Percentiles rank a stretch among this genome's conserved stretches.
Conservation (phyloP, 2,329 filamentous ascomycete genomes). For the Eurotiales sp. region DNA sequence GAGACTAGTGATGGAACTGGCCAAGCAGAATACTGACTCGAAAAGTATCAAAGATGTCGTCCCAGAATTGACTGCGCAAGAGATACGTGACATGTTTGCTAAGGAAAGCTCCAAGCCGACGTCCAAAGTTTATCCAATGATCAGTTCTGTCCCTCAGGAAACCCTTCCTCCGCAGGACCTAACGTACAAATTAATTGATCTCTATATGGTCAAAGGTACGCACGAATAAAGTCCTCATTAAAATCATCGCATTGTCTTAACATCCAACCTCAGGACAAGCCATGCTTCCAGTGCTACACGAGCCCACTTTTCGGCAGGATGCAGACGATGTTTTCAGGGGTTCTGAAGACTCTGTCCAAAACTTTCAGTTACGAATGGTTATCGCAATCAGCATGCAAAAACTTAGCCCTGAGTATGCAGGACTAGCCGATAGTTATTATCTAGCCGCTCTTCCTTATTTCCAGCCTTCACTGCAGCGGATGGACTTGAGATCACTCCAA, state of each 20-base stretch:
- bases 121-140: conserved; percentile 82
- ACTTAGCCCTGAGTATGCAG: conserved; percentile 83
- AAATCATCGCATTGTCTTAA: not conserved
- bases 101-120: conserved; percentile 64
- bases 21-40: conserved; percentile 86
- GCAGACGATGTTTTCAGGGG: conserved; percentile 77
- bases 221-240: conserved; percentile 6
- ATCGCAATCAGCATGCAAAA: conserved; percentile 94
- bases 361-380: conserved; percentile 86
- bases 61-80: conserved; percentile 65
- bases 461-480: conserved; percentile 77
- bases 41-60: conserved; percentile 91
- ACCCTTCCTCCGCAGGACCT: conserved; percentile 70
- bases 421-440: conserved; percentile 91
- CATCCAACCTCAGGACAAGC: conserved; percentile 64
- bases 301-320: conserved; percentile 71
- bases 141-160: conserved; percentile 77
- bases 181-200: conserved; percentile 73
- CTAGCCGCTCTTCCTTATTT: conserved; percentile 81
- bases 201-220: conserved; percentile 80
- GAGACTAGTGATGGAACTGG: conserved; percentile 90
- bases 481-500: conserved; percentile 85
- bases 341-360: conserved; percentile 72
- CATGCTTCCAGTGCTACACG: conserved; percentile 82
- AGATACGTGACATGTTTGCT: conserved; percentile 65